Base-by-base conservation (phyloP, 2,329 filamentous ascomycete species). In the Paecilomyces sp. region DNA sequence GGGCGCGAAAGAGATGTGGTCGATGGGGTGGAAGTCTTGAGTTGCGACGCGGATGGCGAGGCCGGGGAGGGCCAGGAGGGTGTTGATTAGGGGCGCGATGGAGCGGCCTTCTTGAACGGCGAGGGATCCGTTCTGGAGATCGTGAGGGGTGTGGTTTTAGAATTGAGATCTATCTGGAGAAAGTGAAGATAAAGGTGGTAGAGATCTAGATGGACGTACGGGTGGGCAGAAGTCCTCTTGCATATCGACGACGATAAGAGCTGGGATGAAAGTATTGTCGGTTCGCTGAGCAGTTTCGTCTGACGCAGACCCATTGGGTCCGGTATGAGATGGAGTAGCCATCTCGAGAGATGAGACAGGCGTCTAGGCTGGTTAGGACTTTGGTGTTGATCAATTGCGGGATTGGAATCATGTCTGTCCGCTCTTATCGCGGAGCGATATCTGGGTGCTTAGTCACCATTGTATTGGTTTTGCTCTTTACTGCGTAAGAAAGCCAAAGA, bases 181-280 rank as follows among this genome's bases (percentile, higher is more conserved):
- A 28, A 28, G 3, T 28, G 6, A 28, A 28, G 25, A 28, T 28
- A 2, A 28, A 28, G 25, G 25, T 28, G 11, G 24, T 47, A 13
- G 28, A 57, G 12, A 12, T 15, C 41, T 59, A 41, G 56, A 54
- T 58, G 52, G 55, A 78, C 87, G 78, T 77, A 94, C 91, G 12
- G 92, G 92, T 61, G 90, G 90, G 74, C 91, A 96, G 74, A 97
- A 97, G 78, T 97, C 93, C 74, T 97, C 89, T 76, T 97, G 94
- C 70, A 96, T 82, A 75, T 97, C 92, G 57, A 96, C 88, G 11
- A 96, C 83, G 55, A 96, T 75, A 41, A 88, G 74, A n/a, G 85
- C 85, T 53, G 85, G 81, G 50, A 72, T 75, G 68, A 80, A 81
- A 8, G 41, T 18, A 18, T 47, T 15, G 41, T 47, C n/a, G 6